Base-by-base conservation (phyloP, 1,139 yeast species). In the Saccharomycopsis hybrid region DNA sequence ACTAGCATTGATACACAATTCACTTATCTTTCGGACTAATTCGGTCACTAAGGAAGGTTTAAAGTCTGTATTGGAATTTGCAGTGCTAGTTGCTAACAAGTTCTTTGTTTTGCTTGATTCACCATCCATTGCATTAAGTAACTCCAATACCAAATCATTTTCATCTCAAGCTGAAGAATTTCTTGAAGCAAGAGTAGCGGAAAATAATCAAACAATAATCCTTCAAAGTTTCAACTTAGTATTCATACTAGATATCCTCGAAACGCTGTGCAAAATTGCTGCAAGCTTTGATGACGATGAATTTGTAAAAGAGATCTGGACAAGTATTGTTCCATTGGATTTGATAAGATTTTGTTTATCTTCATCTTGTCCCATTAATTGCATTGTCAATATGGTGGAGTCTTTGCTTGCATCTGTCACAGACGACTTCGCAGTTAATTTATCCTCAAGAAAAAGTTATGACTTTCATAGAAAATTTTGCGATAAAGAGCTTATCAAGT, bases 211-310 rank as follows among this genome's bases (percentile, higher is more conserved):
- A 30, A 49, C 43, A 4, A 5, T 35, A 13, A n/a, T 46, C 5
- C 24, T 52, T 24, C 32, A 45, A 35, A 31, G 44, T 11, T 31
- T 52, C 5, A 37, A 13, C 7, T 37, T 47, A n/a, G 37, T 52
- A 30, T 52, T 47, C 25, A 28, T 37, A 5, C 38, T 47, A 7
- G 55, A 52, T 41, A 45, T 52, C 18, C 25, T 50, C 32, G 55
- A 52, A 41, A 28, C 52, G 5, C 31, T 42, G 13, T 44, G 40
- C 7, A 47, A 45, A 32, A 36, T 50, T 7, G 50, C 45, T 9
- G 46, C 50, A 4, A 31, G 41, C 11, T 36, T 36, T 44, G 39
- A 46, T 11, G 44, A 49, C 27, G 24, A 4, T 32, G 41, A 28
- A n/a, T 33, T 49, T 18, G 30, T 51, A 3, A 13, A 38, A 24